phyloP scores from a whole-genome alignment of 495 filamentous ascomycete species.

The Neurospora intermedia region DNA sequence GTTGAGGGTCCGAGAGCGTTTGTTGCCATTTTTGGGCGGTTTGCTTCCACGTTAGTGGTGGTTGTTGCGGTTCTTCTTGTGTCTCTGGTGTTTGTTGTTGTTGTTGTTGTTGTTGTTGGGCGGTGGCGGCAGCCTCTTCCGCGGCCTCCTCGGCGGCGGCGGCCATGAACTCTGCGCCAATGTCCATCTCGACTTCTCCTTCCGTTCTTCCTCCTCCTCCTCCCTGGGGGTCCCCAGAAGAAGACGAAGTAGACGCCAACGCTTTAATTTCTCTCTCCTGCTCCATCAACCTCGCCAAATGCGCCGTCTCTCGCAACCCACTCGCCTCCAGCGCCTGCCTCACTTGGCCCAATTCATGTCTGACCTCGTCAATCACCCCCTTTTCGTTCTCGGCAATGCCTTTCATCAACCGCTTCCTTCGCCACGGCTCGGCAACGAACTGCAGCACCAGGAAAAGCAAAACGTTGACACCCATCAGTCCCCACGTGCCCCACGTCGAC shows the following conservation, averaged over 20 bases:
- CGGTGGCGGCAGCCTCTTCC: not conserved
- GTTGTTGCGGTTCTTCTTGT: slow-evolving; percentile 8
- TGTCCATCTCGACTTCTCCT: not conserved
- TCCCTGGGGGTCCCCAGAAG: not conserved
- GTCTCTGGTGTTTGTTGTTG: not conserved
- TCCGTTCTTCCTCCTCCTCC: not conserved
- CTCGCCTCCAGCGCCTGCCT: slow-evolving; percentile 14
- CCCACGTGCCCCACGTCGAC: slow-evolving; percentile 97
- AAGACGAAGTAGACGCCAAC: not conserved
- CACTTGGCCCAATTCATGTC: slow-evolving; percentile 23
- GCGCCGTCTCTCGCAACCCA: slow-evolving; percentile 9
- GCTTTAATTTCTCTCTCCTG: not conserved
- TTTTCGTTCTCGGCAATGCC: slow-evolving; percentile 56
- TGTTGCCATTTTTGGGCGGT: slow-evolving; percentile 40
- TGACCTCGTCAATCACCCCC: slow-evolving; percentile 64
- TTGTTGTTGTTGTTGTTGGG: not conserved
- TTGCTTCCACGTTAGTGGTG: not conserved
- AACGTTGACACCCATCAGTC: slow-evolving; percentile 93
- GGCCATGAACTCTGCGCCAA: not conserved
- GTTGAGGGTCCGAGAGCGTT: slow-evolving; percentile 31
- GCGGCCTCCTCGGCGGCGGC: slow-evolving; percentile 3
- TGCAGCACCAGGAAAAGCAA: slow-evolving; percentile 81
- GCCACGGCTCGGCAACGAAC: slow-evolving; percentile 91
- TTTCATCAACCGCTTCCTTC: slow-evolving; percentile 63
- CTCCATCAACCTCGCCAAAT: slow-evolving; percentile 11